Base-by-base conservation (phyloP, 163 green algal genomes). In the Coccomyxa subellipsoidea region DNA sequence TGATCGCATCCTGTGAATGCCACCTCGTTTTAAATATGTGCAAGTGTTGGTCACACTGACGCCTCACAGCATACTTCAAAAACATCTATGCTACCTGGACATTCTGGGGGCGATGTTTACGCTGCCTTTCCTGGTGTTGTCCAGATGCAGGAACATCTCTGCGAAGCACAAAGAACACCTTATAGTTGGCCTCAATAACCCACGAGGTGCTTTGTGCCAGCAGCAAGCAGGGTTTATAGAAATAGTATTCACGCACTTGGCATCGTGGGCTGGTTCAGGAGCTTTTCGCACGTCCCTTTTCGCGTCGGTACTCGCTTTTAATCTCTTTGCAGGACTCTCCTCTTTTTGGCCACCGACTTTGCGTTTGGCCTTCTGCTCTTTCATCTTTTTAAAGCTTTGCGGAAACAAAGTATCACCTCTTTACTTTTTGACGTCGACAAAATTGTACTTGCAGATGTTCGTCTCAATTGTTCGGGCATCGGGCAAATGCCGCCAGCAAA, bases 1-100 rank as follows among this genome's bases (percentile, higher is more conserved):
- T 39, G 15, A 80, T 69, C n/a, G 39, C 76, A 69, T 80, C 38
- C 76, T 80, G 38, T 37, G 21, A 38, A 23, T 39, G n/a, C 70
- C 39, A 38, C 1, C 47, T 18, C 66, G 32, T 18, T 23, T 73
- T 23, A 36, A 1, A 73, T 2, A 36, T 18, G 21, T 73, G 66
- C 66, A 73, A 73, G 29, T 12, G 32, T n/a, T 35, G 47, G 47
- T 1, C 3, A 59, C 2, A 27, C 47, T 59, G 47, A n/a, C 47
- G 5, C 47, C 47, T 59, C 4, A 59, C 15, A 12, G 23, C 5
- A 27, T 59, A 59, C 4, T 5, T 18, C 47, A 59, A 18, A 59
- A 1, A 2, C 23, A 27, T 18, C 15, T 1, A 59, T 59, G 1
- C 23, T 59, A 59, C 47, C 47, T 59, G 47, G 47, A 59, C 23